Conservation (phyloP, 2,329 filamentous ascomycete species). For the Fusarium avenaceum region DNA sequence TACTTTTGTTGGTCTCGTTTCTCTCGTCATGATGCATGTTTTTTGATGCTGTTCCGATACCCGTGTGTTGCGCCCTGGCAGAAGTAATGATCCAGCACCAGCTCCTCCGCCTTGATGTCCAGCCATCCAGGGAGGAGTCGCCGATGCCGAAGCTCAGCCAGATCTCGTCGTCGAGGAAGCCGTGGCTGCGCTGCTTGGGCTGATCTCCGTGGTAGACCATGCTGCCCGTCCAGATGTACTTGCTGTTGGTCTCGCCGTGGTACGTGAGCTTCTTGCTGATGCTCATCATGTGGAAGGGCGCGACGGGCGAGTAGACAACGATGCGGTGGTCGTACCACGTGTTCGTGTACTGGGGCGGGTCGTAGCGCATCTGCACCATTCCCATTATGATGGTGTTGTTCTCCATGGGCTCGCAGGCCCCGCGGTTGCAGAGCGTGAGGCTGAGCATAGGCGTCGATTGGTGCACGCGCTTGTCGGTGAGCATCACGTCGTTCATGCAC, state of each 20-base stretch:
- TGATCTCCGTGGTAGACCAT: constrained; percentile 42
- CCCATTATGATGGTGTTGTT: constrained; percentile 42
- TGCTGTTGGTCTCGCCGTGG: constrained; percentile 42
- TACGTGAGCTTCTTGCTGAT: constrained; percentile 45
- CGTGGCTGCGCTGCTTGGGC: constrained; percentile 32
- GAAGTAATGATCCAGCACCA: constrained; percentile 41
- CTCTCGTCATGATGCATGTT: constrained; percentile 38
- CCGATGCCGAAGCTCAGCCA: constrained; percentile 45
- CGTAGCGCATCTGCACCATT: constrained; percentile 47
- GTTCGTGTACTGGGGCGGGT: constrained; percentile 38
- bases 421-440: constrained; percentile 42
- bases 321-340: constrained; percentile 46
- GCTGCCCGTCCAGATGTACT: constrained; percentile 45
- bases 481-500: constrained; percentile 45
- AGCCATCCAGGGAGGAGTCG: constrained; percentile 41
- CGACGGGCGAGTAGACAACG: constrained; percentile 37
- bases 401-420: constrained; percentile 31
- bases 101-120: constrained; percentile 40
- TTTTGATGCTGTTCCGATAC: constrained; percentile 29
- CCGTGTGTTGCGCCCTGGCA: constrained; percentile 30
- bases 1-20: constrained; percentile 24
- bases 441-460: constrained; percentile 47
- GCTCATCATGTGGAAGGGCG: constrained; percentile 43
- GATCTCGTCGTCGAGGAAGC: constrained; percentile 41
- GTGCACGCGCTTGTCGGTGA: constrained; percentile 40